Base-by-base conservation (phyloP, 1,284 basidiomycete genomes). In the Paramarasmius palmivorus region DNA sequence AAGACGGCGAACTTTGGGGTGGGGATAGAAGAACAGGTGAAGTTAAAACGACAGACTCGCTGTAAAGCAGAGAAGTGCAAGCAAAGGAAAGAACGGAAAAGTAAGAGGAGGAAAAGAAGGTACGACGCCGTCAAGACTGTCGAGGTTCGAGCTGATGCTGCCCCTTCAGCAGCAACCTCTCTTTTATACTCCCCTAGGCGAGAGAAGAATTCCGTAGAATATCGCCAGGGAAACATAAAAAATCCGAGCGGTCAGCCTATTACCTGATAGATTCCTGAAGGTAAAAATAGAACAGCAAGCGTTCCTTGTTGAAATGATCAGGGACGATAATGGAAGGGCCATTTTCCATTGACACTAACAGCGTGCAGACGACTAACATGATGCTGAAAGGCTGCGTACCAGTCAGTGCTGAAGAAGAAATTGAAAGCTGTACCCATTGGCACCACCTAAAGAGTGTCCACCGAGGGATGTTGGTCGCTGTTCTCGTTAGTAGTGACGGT, bases 71-170 rank as follows among this genome's bases (percentile, higher is more conserved):
- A 53, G 37, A 47, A 53, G 46, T 41, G 25, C 17, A 26, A 15
- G 40, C 17, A 23, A 45, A 22, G 50, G 45, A 35, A 38, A 23
- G 19, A 46, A 55, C 45, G 40, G 49, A 37, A 56, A 52, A 37
- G 38, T 40, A 56, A 50, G 40, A 48, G 35, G 32, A 46, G 35
- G 32, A 54, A 59, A 45, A 42, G 46, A 55, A 55, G 36, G 44
- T 50, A 47, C 55, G 53, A 54, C 53, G 58, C 54, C 58, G 49
- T 59, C 58, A 59, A 59, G 58, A 59, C 58, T 53, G 55, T 59
- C 55, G 46, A 59, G 54, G 55, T 57, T 57, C 51, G 54, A 49
- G 52, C 46, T 55, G 37, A 53, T 35, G 19, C 34, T 44, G 35
- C 25, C 10, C n/a, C 42, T 34, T 23, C 15, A 32, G 26, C 14